A percentile compares a stretch with the other conserved stretches of the same genome.
phyloP scores from a whole-genome alignment of 78 protist species.

The Planoprotostelium fungivorum region DNA sequence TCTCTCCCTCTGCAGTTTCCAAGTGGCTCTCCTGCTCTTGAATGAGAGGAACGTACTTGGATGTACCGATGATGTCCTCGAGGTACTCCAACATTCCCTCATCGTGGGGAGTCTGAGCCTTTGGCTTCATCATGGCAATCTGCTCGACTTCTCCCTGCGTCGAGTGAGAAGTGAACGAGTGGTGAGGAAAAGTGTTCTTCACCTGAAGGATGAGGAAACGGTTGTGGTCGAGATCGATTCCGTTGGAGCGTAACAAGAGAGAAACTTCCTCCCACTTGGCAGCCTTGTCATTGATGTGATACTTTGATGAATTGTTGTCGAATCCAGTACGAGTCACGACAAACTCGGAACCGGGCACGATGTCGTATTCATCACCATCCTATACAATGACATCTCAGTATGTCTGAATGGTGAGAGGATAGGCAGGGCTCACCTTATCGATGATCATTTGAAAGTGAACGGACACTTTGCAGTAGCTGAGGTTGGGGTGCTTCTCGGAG shows the following conservation, averaged over 20 bases:
- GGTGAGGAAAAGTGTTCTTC: neutral
- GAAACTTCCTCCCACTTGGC: conserved; percentile 59
- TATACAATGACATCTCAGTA: neutral
- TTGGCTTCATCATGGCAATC: conserved; percentile 99
- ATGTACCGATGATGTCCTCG: conserved; percentile 98
- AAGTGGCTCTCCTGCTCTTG: conserved; percentile 22
- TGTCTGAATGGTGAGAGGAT: neutral
- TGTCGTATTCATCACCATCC: conserved; percentile 52
- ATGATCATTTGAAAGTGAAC: conserved; percentile 91
- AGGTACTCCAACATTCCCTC: conserved; percentile 98
- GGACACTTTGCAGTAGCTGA: conserved; percentile 76
- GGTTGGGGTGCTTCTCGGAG: conserved; percentile 65
- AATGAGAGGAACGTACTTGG: conserved; percentile 65
- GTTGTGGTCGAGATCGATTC: conserved; percentile 97
- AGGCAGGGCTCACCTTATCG: conserved; percentile 64
- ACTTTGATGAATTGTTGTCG: conserved; percentile 33
- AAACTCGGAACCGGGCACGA: conserved; percentile 74
- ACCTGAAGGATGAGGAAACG: conserved; percentile 97
- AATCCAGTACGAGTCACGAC: conserved; percentile 81
- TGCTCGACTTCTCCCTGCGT: conserved; percentile 98
- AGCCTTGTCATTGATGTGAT: conserved; percentile 70
- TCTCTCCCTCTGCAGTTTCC: conserved; percentile 79
- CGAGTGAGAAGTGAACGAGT: neutral
- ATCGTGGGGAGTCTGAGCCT: conserved; percentile 76
- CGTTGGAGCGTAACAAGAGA: conserved; percentile 60